Evolutionary conservation across 176 grass and related monocot genomes (phyloP), one percentile per base, ranked within the genome.

Genomic region (Oryza nivara): DNA sequence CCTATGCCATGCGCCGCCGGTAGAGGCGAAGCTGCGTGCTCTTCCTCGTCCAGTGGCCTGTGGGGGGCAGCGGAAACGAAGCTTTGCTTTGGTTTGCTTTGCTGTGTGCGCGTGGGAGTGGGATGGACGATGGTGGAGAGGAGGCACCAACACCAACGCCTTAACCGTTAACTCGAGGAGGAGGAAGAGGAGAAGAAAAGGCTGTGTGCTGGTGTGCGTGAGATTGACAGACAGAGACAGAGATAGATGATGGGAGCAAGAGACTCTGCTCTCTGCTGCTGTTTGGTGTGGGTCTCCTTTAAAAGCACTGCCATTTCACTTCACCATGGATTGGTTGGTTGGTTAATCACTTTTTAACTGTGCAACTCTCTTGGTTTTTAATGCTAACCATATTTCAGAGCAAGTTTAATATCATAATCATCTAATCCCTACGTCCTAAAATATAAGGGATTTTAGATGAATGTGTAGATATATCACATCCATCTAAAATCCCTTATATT

Each of bases 251-350:
- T 4, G 17, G 52, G 52, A 56, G 52, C 52, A 20, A 58, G 20
- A 1, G 26, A 38, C 17, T n/a, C 13, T 3, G 1, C 54, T 30
- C 28, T 30, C 30, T 61, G 56, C 56, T 61, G 56, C 7, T 61
- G 20, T 14, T 61, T 20, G 20, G 20, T n/a, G 23, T 35, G 45
- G 46, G 45, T 70, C 4, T 40, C 63, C 77, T 10, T 10, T 20
- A 79, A 79, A 46, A 46, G 76, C 65, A 65, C 61, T 17, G 22
- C 76, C 76, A 66, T 45, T 78, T 66, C 60, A 46, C 34, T 46
- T 16, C 58, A 45, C 26, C 45, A 65, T 78, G 8, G 10, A 13
- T 79, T 79, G 35, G 35, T 36, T 79, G 35, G 35, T 5, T 79
- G 38, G 76, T 46, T 52, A 19, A 34, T 63, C 6, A 2, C n/a